phyloP scores from a whole-genome alignment of 345 rosid genomes.

The Draba incana region DNA sequence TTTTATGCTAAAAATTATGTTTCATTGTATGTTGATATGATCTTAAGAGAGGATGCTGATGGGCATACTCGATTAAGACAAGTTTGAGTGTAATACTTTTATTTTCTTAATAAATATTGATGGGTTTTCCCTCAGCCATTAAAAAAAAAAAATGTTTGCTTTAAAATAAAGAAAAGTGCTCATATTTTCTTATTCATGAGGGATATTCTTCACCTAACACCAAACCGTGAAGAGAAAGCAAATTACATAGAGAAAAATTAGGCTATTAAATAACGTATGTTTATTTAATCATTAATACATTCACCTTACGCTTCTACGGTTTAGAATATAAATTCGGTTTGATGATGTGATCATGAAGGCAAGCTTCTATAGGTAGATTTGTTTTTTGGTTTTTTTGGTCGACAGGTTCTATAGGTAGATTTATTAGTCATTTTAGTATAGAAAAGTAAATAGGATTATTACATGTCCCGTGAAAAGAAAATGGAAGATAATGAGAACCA shows the following conservation, averaged over 20 bases:
- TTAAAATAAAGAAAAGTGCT: no score
- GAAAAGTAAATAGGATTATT: slow-evolving; percentile 1
- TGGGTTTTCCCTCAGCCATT: no score
- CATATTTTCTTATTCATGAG: background rate
- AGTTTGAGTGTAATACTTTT: no score
- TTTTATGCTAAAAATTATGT: no score
- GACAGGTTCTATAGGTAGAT: background rate
- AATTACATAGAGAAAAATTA: background rate
- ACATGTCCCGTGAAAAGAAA: slow-evolving; percentile 22
- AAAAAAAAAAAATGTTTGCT: no score
- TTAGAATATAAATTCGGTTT: slow-evolving; percentile 3
- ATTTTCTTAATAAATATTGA: no score
- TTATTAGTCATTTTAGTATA: background rate
- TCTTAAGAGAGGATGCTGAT: no score
- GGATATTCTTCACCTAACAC: background rate
- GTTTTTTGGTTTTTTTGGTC: no score
- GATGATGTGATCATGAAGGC: slow-evolving; percentile 23
- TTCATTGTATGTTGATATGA: no score
- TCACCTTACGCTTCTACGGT: slow-evolving; percentile 1
- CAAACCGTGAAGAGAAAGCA: background rate
- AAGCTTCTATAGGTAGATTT: background rate
- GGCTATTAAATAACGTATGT: background rate
- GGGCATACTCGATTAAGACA: no score
- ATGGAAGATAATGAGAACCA: slow-evolving; percentile 10
- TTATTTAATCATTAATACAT: background rate